Evolutionary conservation across 805 yeast genomes (phyloP), one percentile per base, ranked within the genome.

Genomic region (Ogataea dorogensis): DNA sequence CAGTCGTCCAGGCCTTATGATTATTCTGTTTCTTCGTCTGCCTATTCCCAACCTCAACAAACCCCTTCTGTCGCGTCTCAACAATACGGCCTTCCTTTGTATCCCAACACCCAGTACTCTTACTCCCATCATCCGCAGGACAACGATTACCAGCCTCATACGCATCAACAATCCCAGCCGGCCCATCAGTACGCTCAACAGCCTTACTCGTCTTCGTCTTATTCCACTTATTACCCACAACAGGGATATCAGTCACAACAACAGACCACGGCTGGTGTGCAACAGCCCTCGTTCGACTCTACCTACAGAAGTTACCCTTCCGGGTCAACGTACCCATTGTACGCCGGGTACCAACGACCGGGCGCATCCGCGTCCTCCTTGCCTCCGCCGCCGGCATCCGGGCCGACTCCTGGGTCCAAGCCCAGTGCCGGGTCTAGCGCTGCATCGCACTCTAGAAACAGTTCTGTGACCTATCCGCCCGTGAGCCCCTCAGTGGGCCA

Each of bases 401-500:
- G 40, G 2, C 17, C 44, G 7, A 31, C 36, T 11, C 26, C 38
- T 14, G 17, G 40, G 4, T 14, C 41, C 11, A 28, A 33, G 36
- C 35, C 43, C 3, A 22, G 39, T 12, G 40, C 25, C 7, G 27
- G 27, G 3, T 22, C 44, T 7, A 13, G 36, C 8, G 38, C 45
- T 12, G 35, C 40, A 5, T 22, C 44, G 11, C 43, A 34, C 12
- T 40, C 36, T 28, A 33, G 47, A 28, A 32, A 32, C 20, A 28
- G 44, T 23, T 38, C 49, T 5, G 38, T 39, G 25, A 46, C 40
- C 16, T 49, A 37, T 19, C 47, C 48, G 3, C 55, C 57, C 4
- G 47, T 56, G 15, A 46, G 56, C 22, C 59, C 63, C 6, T 46
- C 49, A 6, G 61, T 59, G 8, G 69, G 69, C 5, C 69, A 65